phyloP scores from a whole-genome alignment of 768 basidiomycete species.

The Boletellus ananiceps region DNA sequence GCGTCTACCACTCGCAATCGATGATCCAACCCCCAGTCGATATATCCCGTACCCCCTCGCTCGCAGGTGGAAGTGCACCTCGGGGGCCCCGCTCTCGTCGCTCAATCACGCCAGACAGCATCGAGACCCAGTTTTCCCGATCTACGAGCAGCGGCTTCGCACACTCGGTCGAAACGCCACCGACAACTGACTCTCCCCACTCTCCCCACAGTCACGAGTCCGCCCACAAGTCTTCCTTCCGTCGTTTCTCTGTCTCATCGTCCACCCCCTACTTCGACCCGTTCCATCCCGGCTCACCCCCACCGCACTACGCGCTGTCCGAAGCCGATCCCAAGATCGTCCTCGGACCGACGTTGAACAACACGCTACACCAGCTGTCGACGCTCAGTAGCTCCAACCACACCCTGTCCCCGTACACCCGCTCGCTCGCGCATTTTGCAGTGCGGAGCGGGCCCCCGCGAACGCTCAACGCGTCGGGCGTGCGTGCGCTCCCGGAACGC shows the following conservation, averaged over 20 bases:
- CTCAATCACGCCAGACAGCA: conserved; percentile 44
- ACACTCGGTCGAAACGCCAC: conserved; percentile 44
- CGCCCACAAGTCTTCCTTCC: conserved; percentile 18
- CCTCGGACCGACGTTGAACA: conserved; percentile 62
- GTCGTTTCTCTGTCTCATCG: conserved; percentile 35
- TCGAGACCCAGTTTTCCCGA: conserved; percentile 46
- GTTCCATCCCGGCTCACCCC: conserved; percentile 34
- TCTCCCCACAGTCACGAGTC: conserved; percentile 14
- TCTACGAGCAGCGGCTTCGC: conserved; percentile 45
- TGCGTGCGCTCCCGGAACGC: conserved; percentile 37
- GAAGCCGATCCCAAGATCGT: conserved; percentile 53
- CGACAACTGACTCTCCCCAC: conserved; percentile 31
- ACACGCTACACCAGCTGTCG: conserved; percentile 79
- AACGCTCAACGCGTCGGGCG: conserved; percentile 31
- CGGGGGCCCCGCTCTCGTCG: conserved; percentile 13
- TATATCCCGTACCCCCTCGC: conserved; percentile 10
- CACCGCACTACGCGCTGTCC: conserved; percentile 27
- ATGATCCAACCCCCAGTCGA: conserved; percentile 49
- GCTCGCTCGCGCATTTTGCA: conserved; percentile 86
- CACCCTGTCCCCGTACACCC: conserved; percentile 91
- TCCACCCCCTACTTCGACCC: conserved; percentile 26
- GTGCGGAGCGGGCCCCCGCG: conserved; percentile 83
- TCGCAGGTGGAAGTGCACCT: conserved; percentile 53
- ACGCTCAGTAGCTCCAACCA: conserved; percentile 87
- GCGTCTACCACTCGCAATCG: conserved; percentile 83